Conservation (phyloP, 257 asterid genomes). For the Voacanga thouarsii region DNA sequence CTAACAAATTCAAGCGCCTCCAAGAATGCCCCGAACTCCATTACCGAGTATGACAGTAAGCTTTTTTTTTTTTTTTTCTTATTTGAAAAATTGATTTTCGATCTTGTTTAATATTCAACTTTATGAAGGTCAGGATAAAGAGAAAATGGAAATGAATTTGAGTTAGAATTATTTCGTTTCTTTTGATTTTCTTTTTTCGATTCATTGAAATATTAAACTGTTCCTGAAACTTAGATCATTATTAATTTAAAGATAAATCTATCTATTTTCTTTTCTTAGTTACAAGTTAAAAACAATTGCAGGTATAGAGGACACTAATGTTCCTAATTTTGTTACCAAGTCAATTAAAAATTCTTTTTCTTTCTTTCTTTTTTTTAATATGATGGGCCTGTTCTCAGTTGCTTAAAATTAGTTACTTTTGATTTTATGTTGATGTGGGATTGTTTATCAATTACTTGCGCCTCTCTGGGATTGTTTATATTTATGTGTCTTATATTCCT, state of each 20-base stretch:
- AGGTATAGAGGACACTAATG: background rate
- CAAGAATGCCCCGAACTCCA: conserved; percentile 93
- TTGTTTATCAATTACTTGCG: too few relatives aligned
- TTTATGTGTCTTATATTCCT: background rate
- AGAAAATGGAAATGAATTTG: background rate
- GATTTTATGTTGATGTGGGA: background rate
- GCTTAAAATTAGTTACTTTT: background rate
- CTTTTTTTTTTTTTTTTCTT: background rate
- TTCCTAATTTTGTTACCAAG: background rate
- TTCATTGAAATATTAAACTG: background rate
- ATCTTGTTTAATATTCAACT: background rate
- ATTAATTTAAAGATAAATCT: background rate
- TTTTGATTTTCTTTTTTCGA: background rate
- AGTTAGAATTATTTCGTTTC: background rate
- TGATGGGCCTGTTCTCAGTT: background rate
- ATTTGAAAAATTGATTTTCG: background rate
- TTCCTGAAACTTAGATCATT: background rate
- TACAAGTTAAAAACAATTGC: background rate
- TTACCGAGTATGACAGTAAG: conserved; percentile 58
- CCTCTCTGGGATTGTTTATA: background rate
- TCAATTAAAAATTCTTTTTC: background rate
- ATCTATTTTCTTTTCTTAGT: background rate
- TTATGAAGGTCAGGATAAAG: background rate
- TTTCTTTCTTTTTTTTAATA: too few relatives aligned
- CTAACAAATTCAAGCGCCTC: conserved; percentile 70